phyloP scores from a whole-genome alignment of 768 basidiomycete genomes.

The Auricularia cornea region DNA sequence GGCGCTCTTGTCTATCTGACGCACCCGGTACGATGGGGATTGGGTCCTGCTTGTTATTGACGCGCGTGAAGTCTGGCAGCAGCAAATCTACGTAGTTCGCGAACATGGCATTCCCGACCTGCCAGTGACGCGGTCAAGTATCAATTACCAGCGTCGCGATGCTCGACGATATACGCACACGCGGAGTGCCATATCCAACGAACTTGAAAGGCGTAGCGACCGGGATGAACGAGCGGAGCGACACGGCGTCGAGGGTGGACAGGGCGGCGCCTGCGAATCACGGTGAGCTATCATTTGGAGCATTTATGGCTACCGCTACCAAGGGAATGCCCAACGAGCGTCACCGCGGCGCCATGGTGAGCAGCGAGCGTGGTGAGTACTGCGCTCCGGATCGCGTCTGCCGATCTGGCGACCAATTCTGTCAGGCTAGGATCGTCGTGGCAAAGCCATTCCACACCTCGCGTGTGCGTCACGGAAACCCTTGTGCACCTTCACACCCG shows the following conservation, averaged over 20 bases:
- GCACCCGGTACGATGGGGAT: background rate
- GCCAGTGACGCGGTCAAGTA: accelerated
- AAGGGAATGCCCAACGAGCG: constrained; percentile 31
- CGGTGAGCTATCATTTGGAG: no score
- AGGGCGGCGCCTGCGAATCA: constrained; percentile 26
- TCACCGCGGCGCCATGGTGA: constrained; percentile 18
- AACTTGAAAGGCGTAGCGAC: constrained; percentile 23
- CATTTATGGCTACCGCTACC: constrained; percentile 3
- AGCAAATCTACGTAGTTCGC: constrained; percentile 36
- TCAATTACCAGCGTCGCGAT: background rate
- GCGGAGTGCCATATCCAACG: constrained; percentile 28
- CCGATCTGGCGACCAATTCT: constrained; percentile 14
- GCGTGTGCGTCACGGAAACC: constrained; percentile 42
- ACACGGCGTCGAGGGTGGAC: constrained; percentile 30
- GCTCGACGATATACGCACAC: constrained; percentile 17
- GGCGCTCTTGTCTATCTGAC: background rate
- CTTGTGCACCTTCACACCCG: constrained; percentile 33
- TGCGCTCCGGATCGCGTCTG: constrained; percentile 19
- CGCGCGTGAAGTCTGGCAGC: background rate
- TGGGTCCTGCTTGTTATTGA: background rate
- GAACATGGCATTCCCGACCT: constrained; percentile 43
- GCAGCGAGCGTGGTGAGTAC: constrained; percentile 17
- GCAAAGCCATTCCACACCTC: constrained; percentile 26
- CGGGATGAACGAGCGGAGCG: constrained; percentile 31
- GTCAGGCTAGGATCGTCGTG: background rate